phyloP scores from a whole-genome alignment of 306 rosid species.

The Quercus ilex region DNA sequence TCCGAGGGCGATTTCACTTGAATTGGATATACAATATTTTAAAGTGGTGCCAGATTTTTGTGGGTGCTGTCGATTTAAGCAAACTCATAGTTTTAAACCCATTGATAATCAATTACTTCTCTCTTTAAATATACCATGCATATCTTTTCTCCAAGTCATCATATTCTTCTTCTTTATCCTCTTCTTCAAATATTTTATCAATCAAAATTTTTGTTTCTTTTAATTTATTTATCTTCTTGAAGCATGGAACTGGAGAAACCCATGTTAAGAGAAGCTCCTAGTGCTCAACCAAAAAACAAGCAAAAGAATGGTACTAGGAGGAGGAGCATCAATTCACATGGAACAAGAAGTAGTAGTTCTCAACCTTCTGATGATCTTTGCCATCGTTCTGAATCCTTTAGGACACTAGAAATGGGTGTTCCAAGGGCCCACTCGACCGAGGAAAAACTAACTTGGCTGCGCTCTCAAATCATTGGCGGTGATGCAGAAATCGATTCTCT shows the following conservation, averaged over 20 bases:
- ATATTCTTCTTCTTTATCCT: background rate
- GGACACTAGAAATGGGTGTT: constrained; percentile 20
- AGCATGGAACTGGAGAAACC: background rate
- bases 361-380: constrained; percentile 20
- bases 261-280: background rate
- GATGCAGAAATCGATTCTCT: constrained; percentile 49
- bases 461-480: constrained; percentile 56
- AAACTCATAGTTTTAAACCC: too few species aligned
- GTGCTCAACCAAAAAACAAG: background rate
- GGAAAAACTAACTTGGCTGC: constrained; percentile 46
- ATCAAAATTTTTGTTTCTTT: background rate
- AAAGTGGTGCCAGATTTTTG: too few species aligned
- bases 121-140: too few species aligned
- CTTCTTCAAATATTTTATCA: background rate
- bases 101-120: too few species aligned
- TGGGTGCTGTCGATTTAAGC: too few species aligned
- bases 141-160: too few species aligned
- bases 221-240: background rate
- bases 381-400: constrained; percentile 24
- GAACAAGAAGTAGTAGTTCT: background rate
- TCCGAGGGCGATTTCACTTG: too few species aligned
- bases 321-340: background rate
- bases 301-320: background rate
- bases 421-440: constrained; percentile 24
- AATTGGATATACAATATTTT: too few species aligned